Percentiles rank a stretch among this genome's conserved stretches.
phyloP scores from a whole-genome alignment of 208 protist species.

The Leishmania aethiopica region DNA sequence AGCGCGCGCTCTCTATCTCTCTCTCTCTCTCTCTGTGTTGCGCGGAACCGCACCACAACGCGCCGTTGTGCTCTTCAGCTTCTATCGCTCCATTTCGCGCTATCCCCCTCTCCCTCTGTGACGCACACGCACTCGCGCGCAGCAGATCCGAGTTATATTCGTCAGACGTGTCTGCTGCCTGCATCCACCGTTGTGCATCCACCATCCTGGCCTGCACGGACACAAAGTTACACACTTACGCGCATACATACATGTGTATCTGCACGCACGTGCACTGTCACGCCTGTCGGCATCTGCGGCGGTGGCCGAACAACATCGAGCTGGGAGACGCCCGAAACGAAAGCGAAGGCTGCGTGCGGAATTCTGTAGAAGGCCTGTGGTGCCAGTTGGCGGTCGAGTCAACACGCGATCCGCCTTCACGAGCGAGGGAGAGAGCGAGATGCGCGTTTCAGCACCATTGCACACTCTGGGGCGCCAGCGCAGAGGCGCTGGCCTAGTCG shows the following conservation, averaged over 20 bases:
- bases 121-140: neutral
- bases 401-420: neutral
- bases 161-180: neutral
- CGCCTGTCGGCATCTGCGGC: neutral
- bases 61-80: too few relatives aligned
- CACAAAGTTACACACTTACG: neutral
- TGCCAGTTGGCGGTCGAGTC: neutral
- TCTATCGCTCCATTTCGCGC: neutral
- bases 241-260: neutral
- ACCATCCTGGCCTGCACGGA: neutral
- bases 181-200: neutral
- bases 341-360: neutral
- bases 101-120: neutral
- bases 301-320: neutral
- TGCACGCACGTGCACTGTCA: neutral
- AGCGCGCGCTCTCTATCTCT: too few relatives aligned
- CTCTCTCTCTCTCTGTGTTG: neutral
- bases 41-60: too few relatives aligned
- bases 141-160: neutral
- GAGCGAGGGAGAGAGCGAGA: neutral
- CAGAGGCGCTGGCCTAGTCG: neutral
- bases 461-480: neutral
- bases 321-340: neutral
- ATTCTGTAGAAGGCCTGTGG: neutral
- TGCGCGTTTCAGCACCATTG: neutral